phyloP scores from a whole-genome alignment of 768 basidiomycete genomes.

The Plicaturopsis crispa region DNA sequence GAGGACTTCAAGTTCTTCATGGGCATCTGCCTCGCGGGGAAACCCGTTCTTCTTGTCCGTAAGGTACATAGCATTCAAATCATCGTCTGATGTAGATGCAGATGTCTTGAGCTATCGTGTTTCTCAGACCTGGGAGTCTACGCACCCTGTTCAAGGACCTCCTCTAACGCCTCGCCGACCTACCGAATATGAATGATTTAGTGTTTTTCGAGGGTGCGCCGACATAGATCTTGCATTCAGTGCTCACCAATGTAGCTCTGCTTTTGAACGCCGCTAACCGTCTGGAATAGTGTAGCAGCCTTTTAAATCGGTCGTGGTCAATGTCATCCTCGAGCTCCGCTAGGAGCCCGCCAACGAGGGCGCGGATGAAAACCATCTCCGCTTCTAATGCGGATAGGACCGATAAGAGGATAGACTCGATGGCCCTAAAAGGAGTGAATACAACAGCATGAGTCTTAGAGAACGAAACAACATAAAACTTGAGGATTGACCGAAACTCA shows the following conservation, averaged over 20 bases:
- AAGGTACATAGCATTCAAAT: constrained; percentile 92
- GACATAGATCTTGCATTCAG: neutral
- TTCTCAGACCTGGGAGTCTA: no score
- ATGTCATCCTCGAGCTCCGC: constrained; percentile 95
- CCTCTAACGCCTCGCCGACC: constrained; percentile 88
- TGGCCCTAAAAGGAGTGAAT: constrained; percentile 65
- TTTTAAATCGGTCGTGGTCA: constrained; percentile 89
- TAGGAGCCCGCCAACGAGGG: constrained; percentile 82
- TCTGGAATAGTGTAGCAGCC: constrained; percentile 87
- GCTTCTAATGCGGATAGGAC: constrained; percentile 91
- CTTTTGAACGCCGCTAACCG: constrained; percentile 86
- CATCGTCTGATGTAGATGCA: constrained; percentile 60
- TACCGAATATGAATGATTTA: constrained; percentile 21
- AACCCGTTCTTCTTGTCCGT: constrained; percentile 69
- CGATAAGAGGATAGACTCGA: constrained; percentile 89
- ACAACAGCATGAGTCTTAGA: constrained; percentile 16
- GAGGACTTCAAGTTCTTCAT: constrained; percentile 88
- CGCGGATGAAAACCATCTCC: constrained; percentile 91
- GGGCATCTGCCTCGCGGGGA: constrained; percentile 64
- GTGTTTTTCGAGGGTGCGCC: constrained; percentile 3
- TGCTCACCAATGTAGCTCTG: constrained; percentile 75
- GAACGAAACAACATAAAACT: constrained; percentile 6
- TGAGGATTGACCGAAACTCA: constrained; percentile 12
- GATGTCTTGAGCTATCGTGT: no score
- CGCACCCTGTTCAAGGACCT: constrained; percentile 83